These are phyloP conservation scores for Salix suchowensis DNA, from an alignment of 345 rosid genomes.

Conservation along the genomic window DNA sequence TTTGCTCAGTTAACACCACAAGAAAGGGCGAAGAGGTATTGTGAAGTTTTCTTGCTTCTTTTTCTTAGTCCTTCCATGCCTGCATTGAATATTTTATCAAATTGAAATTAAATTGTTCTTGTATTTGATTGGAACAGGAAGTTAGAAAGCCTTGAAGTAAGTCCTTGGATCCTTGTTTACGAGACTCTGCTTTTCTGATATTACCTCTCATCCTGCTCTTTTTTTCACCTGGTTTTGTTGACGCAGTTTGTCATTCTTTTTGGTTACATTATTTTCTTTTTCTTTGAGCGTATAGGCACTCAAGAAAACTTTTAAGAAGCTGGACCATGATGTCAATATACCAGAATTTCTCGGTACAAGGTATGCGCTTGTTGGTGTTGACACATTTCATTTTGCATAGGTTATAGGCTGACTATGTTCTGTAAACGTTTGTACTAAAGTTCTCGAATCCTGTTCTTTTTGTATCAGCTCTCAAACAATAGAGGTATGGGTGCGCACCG, in stretches of 20 bases:
- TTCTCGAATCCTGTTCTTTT: neutral
- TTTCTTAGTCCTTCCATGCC: neutral
- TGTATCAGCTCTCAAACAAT: slow-evolving; percentile 27
- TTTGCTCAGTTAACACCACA: slow-evolving; percentile 31
- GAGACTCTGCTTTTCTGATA: neutral
- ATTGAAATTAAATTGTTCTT: neutral
- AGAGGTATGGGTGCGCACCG: slow-evolving; percentile 16
- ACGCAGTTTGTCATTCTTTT: neutral
- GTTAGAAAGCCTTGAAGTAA: slow-evolving; percentile 34
- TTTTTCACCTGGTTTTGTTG: neutral
- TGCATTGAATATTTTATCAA: neutral
- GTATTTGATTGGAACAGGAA: slow-evolving; percentile 22
- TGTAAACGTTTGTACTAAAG: neutral
- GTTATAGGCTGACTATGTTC: too few relatives aligned
- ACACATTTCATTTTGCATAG: neutral
- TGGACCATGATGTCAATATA: slow-evolving; percentile 32
- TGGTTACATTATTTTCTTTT: neutral
- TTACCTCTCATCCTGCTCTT: neutral
- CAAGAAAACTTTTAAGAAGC: slow-evolving; percentile 29
- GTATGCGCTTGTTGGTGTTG: slow-evolving; percentile 1
- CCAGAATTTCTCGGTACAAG: slow-evolving; percentile 26
- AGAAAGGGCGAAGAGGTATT: slow-evolving; percentile 30
- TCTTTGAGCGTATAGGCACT: slow-evolving; percentile 24
- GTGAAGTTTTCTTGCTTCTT: neutral
- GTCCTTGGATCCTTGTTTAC: slow-evolving; percentile 1